Conservation (phyloP, 495 filamentous ascomycete genomes). For the Clohesyomyces aquaticus region DNA sequence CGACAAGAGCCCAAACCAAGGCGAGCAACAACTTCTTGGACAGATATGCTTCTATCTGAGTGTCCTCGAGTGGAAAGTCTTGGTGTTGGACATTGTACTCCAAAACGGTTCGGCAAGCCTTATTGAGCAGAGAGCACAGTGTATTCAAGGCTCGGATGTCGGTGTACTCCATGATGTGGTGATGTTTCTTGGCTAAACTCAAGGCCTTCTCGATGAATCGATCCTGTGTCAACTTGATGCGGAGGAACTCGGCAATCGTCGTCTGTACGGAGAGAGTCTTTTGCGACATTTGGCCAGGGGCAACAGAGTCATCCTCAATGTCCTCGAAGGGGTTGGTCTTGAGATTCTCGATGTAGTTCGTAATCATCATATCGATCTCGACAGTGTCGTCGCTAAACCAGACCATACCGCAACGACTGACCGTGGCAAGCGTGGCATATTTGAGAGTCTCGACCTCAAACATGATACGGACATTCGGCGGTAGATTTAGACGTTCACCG, state of each 20-base stretch:
- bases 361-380: conserved; percentile 86
- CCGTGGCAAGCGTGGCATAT: conserved; percentile 95
- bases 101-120: conserved; percentile 84
- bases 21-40: conserved; percentile 92
- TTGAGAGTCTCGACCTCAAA: conserved; percentile 99
- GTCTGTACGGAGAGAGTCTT: conserved; percentile 75
- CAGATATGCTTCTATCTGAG: conserved; percentile 84
- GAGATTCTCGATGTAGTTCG: conserved; percentile 84
- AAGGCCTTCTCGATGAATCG: conserved; percentile 78
- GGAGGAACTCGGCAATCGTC: conserved; percentile 75
- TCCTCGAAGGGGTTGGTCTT: conserved; percentile 85
- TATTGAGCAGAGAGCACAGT: conserved; percentile 92
- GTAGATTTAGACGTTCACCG: conserved; percentile 92
- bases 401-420: conserved; percentile 99
- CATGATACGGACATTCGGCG: conserved; percentile 96
- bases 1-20: conserved; percentile 90
- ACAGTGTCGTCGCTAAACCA: conserved; percentile 99
- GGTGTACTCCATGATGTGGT: conserved; percentile 98
- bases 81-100: conserved; percentile 93
- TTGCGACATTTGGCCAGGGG: conserved; percentile 76
- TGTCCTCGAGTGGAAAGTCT: conserved; percentile 88
- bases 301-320: conserved; percentile 84
- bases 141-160: conserved; percentile 87
- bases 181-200: conserved; percentile 71
- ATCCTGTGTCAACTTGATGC: conserved; percentile 73